phyloP scores from a whole-genome alignment of 1,284 basidiomycete species.

The Microbotryum saponariae region DNA sequence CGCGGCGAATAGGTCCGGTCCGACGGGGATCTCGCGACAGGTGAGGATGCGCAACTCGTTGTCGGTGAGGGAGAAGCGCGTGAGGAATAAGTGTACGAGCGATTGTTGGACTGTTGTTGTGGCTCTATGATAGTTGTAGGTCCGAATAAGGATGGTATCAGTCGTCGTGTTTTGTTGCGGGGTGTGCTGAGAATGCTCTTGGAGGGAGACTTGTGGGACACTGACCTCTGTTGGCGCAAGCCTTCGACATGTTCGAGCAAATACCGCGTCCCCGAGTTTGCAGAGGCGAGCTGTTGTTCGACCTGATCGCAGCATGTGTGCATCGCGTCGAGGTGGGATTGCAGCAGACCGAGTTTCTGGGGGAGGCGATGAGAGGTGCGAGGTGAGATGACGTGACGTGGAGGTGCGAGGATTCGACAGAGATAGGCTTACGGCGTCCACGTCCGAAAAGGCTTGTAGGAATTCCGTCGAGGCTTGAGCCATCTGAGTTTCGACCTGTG shows the following conservation, averaged over 20 bases:
- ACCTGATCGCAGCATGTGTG: constrained; percentile 71
- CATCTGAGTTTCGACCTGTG: constrained; percentile 73
- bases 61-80: constrained; percentile 71
- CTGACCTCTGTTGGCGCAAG: constrained; percentile 68
- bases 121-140: constrained; percentile 45
- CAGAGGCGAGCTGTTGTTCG: constrained; percentile 64
- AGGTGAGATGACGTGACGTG: background rate
- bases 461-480: constrained; percentile 72
- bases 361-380: constrained; percentile 5
- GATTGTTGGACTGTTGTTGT: constrained; percentile 51
- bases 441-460: constrained; percentile 70
- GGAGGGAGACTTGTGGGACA: background rate
- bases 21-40: constrained; percentile 68
- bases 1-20: constrained; percentile 64
- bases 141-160: too few species aligned
- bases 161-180: too few species aligned
- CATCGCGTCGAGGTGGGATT: constrained; percentile 69
- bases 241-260: constrained; percentile 81
- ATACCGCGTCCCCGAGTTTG: constrained; percentile 68
- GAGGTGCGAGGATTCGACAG: background rate
- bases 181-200: too few species aligned
- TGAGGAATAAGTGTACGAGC: constrained; percentile 70
- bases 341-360: constrained; percentile 69
- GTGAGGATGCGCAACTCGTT: constrained; percentile 65
- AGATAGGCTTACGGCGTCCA: constrained; percentile 64